Conservation (phyloP, 176 grass and related monocot species). For the Oryza officinalis region DNA sequence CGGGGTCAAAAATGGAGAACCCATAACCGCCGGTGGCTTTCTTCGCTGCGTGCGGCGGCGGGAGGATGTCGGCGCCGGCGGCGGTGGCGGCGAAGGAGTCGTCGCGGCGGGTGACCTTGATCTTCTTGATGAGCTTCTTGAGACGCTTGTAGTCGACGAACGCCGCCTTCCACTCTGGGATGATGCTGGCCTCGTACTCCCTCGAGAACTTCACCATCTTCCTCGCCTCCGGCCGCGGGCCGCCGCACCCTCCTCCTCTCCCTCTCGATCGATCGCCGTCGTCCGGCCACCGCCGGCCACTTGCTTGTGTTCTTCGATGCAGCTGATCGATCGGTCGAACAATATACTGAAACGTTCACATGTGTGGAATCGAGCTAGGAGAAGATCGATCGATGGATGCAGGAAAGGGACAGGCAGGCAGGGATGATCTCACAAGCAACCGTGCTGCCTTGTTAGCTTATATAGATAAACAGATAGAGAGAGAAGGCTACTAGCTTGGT, state of each 20-base stretch:
- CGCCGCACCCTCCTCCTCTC: background rate
- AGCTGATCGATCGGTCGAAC: background rate
- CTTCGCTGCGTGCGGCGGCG: background rate
- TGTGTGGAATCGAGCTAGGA: conserved; percentile 5
- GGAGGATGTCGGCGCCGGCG: background rate
- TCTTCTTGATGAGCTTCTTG: conserved; percentile 83
- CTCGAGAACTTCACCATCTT: conserved; percentile 93
- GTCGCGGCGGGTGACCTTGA: conserved; percentile 52
- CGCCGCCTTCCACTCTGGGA: conserved; percentile 65
- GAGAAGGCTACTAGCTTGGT: background rate
- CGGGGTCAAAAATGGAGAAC: conserved; percentile 72
- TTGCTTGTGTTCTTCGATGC: background rate
- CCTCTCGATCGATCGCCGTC: too few relatives aligned
- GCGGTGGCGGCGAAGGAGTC: background rate
- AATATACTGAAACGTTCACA: background rate
- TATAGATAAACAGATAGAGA: background rate
- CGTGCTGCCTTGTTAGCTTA: conserved; percentile 2
- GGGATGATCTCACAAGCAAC: conserved; percentile 37
- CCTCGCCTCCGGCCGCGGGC: background rate
- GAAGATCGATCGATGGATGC: too few relatives aligned
- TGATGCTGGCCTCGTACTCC: conserved; percentile 83
- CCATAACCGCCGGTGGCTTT: conserved; percentile 26
- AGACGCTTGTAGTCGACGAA: conserved; percentile 85
- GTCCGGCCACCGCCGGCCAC: too few relatives aligned
- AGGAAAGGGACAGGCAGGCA: conserved; percentile 43